Evolutionary conservation across 164 flowering plant species (phyloP), one percentile per base, ranked within the genome.

Genomic region (Piper betle): DNA sequence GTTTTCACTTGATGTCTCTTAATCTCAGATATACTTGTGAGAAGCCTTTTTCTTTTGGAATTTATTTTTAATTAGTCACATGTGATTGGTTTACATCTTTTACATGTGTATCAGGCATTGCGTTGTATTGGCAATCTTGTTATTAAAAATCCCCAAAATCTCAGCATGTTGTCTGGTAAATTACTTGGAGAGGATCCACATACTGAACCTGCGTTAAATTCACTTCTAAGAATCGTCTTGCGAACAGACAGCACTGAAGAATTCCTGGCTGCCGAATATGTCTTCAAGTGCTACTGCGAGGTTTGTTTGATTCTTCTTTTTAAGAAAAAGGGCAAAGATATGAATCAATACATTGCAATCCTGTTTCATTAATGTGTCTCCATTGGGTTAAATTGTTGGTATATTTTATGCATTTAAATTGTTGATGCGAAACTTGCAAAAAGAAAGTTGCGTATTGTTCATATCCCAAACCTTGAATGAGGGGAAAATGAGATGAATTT

Each of bases 211-310:
- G 94, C 97, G 54, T 65, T 90, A 59, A 91, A 94, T 72, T 85
- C 97, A 39, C 74, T 91, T 64, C 84, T 94, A n/a, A 80, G 84
- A 38, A 81, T 86, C 64, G 80, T 79, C 59, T 77, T 94, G 84
- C 79, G 87, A 46, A 78, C 99, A 16, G 79, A 91, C 56, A 82
- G 82, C 65, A 43, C 74, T 55, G 90, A 84, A 78, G 99, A 94
- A 69, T 84, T 84, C 68, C 52, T 83, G 48, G 91, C 92, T 38
- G 97, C 97, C 62, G 95, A 94, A 69, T 84, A 85, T 72, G 74
- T 91, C 66, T 83, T 94, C 69, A 84, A 83, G 79, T 66, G 82
- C 78, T 94, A 82, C 66, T 94, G 96, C 70, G 89, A 94, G 97
- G 99, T 91, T 55, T 57, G 67, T 64, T 46, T 25, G 33, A 25